Base-by-base conservation (phyloP, 805 yeast genomes). In the Kluyveromyces dobzhanskii region DNA sequence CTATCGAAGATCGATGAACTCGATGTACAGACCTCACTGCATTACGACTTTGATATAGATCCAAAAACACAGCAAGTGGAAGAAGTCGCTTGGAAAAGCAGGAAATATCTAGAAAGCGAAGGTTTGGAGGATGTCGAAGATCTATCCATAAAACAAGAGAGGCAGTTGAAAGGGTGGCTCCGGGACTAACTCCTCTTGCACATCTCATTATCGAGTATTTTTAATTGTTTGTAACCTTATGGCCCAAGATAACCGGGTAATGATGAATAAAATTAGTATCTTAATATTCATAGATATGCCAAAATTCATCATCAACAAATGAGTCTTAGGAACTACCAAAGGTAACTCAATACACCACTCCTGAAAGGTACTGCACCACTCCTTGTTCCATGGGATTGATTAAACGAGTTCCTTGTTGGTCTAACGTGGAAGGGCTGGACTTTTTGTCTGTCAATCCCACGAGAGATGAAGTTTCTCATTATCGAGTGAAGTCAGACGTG, bases 381-480 rank as follows among this genome's bases (percentile, higher is more conserved):
- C 19, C 26, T 12, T n/a, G 7, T n/a, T 14, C 5, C 17, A 59
- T 59, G 64, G 62, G 64, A 3, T 39, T 57, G 17, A 57, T 59
- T 19, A 59, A 51, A 35, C 49, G 50, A 23, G 62, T 58, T 9
- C 50, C 52, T 4, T 49, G 53, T 10, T 57, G 63, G 59, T 50
- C 62, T 3, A 51, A 49, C 17, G 61, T 54, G 37, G 54, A 48
- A 12, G 40, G 48, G 36, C 39, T 56, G 18, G 64, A 59, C 40
- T 61, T 59, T 49, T 59, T 84, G 10, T 78, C 84, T 0, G 79
- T 81, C 5, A 80, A 76, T 46, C 92, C 94, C 2, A 70, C 84
- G 21, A 79, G 94, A 2, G 95, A 87, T 54, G 90, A 82, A 48
- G 79, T 85, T 2, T 64, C 80, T 0, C 66, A 84, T 9, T 80